phyloP scores from a whole-genome alignment of 129 eudicot species.

The Gnaphalium uliginosum region DNA sequence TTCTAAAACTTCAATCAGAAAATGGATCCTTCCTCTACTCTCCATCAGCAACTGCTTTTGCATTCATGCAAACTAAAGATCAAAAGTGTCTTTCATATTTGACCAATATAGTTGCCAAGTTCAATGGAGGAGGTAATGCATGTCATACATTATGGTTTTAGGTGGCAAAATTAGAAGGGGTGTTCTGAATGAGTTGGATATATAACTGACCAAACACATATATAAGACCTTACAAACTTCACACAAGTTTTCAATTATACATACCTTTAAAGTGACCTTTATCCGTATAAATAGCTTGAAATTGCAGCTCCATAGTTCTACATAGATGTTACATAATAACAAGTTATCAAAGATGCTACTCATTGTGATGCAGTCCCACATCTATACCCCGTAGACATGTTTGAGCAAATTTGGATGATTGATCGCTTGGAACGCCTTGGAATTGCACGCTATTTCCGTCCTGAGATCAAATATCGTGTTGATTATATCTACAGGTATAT shows the following conservation, averaged over 20 bases:
- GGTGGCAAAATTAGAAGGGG: neutral
- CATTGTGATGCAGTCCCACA: slow-evolving; percentile 46
- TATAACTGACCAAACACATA: too few relatives aligned
- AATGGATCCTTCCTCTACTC: slow-evolving; percentile 37
- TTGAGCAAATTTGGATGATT: slow-evolving; percentile 59
- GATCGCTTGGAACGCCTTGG: slow-evolving; percentile 64
- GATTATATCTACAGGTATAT: slow-evolving; percentile 35
- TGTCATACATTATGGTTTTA: neutral
- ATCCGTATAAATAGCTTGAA: too few relatives aligned
- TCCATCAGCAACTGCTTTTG: slow-evolving; percentile 37
- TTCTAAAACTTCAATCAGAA: slow-evolving; percentile 4
- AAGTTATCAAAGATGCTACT: neutral
- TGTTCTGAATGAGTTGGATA: too few relatives aligned
- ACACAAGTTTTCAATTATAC: too few relatives aligned
- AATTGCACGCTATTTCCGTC: slow-evolving; percentile 51
- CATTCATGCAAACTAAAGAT: slow-evolving; percentile 37
- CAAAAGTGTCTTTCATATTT: slow-evolving; percentile 25
- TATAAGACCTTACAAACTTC: too few relatives aligned
- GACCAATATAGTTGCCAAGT: slow-evolving; percentile 1
- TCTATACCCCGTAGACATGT: slow-evolving; percentile 68
- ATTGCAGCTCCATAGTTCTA: too few relatives aligned
- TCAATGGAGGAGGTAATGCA: slow-evolving; percentile 39
- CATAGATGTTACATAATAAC: neutral
- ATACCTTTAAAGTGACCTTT: too few relatives aligned
- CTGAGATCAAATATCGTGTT: slow-evolving; percentile 50